Evolutionary conservation across 495 filamentous ascomycete species (phyloP).

Genomic region (Hypoxylon fragiforme): DNA sequence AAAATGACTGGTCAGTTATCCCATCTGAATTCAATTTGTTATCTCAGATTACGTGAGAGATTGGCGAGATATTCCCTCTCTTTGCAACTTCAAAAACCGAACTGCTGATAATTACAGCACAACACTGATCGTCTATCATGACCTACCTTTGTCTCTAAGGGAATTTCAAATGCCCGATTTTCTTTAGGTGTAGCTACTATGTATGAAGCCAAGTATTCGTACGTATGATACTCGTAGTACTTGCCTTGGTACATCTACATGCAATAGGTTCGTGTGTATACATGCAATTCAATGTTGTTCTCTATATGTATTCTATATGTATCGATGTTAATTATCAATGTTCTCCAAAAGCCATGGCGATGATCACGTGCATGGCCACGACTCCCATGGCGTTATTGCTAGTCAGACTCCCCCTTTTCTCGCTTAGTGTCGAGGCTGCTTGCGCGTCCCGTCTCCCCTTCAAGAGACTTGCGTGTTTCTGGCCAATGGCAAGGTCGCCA

Average conservation of each 20-base stretch:
- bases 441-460: constrained; percentile 33
- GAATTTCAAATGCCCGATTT: too few species aligned
- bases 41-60: constrained; percentile 29
- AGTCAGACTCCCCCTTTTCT: constrained; percentile 14
- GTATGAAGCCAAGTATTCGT: too few species aligned
- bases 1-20: constrained; percentile 22
- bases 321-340: not conserved
- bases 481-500: constrained; percentile 30
- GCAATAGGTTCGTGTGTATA: too few species aligned
- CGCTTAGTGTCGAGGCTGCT: constrained; percentile 30
- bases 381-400: constrained; percentile 18
- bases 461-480: constrained; percentile 32
- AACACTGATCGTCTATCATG: not conserved
- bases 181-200: too few species aligned
- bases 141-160: not conserved
- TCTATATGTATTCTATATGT: not conserved
- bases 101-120: too few species aligned
- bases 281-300: too few species aligned
- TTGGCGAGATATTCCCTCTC: not conserved
- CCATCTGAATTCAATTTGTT: constrained; percentile 8
- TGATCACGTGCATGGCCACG: constrained; percentile 14
- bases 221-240: too few species aligned
- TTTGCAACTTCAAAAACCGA: not conserved
- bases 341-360: too few species aligned
- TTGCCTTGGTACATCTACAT: too few species aligned